Evolutionary conservation across 1,284 basidiomycete genomes (phyloP).

Genomic region (Sanghuangporus baumii): DNA sequence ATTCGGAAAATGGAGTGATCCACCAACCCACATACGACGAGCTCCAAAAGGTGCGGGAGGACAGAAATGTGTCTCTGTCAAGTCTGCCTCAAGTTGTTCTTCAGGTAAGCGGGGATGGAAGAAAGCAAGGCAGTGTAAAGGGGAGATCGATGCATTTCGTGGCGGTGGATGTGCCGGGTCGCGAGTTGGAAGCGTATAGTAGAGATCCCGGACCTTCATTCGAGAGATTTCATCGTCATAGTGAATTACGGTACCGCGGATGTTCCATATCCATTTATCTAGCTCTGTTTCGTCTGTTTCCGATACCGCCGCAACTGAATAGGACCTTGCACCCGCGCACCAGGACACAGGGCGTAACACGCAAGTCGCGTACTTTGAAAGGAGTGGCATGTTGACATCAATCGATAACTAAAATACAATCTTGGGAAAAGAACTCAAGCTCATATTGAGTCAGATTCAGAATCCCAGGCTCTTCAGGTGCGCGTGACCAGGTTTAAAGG

Average conservation of each 20-base stretch:
- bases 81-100: constrained; percentile 53
- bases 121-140: constrained; percentile 60
- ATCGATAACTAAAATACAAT: too few relatives aligned
- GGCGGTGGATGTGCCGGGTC: neutral
- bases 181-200: constrained; percentile 9
- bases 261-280: neutral
- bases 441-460: too few relatives aligned
- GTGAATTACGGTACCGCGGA: neutral
- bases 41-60: constrained; percentile 68
- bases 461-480: too few relatives aligned
- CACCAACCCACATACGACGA: constrained; percentile 81
- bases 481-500: too few relatives aligned
- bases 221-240: constrained; percentile 1
- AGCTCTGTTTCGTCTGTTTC: neutral
- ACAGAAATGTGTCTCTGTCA: constrained; percentile 65
- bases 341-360: neutral
- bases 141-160: neutral
- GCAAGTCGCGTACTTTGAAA: too few relatives aligned
- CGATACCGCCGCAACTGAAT: neutral
- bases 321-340: neutral
- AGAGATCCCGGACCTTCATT: constrained; percentile 5
- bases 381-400: too few relatives aligned
- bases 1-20: constrained; percentile 39
- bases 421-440: too few relatives aligned
- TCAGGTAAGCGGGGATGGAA: constrained; percentile 67